Evolutionary conservation across 805 yeast species (phyloP).

Genomic region (Lachancea sp.): DNA sequence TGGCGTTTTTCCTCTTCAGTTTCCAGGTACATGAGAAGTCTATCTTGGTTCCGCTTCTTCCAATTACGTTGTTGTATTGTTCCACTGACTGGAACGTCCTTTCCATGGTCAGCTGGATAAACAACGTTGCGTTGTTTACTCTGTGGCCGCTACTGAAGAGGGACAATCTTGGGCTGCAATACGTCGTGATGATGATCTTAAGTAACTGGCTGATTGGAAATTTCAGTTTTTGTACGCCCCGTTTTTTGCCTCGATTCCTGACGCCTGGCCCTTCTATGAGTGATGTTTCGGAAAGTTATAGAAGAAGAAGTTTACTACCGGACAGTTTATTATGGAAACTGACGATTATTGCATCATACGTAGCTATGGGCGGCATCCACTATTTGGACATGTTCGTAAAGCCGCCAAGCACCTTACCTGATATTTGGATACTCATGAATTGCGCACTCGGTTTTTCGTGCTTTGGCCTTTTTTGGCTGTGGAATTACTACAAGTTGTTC

Average conservation of each 20-base stretch:
- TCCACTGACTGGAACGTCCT: slow-evolving; percentile 51
- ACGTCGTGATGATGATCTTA: slow-evolving; percentile 49
- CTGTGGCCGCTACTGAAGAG: slow-evolving; percentile 79
- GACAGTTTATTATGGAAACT: slow-evolving; percentile 42
- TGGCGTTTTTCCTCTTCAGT: slow-evolving; percentile 84
- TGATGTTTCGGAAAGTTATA: slow-evolving; percentile 28
- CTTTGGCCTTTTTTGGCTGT: slow-evolving; percentile 71
- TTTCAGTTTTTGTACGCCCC: slow-evolving; percentile 46
- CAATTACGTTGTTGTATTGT: slow-evolving; percentile 59
- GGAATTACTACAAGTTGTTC: slow-evolving; percentile 59
- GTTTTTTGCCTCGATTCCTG: slow-evolving; percentile 34
- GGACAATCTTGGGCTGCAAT: slow-evolving; percentile 72
- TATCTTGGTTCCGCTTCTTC: slow-evolving; percentile 80
- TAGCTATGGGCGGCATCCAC: slow-evolving; percentile 47
- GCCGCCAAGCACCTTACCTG: slow-evolving; percentile 67
- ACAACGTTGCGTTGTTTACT: slow-evolving; percentile 77
- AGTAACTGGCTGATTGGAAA: slow-evolving; percentile 79
- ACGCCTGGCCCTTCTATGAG: slow-evolving; percentile 43
- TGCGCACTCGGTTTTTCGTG: slow-evolving; percentile 68
- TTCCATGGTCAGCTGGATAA: slow-evolving; percentile 82
- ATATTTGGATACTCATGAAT: slow-evolving; percentile 78
- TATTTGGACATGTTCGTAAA: slow-evolving; percentile 42
- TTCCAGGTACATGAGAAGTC: slow-evolving; percentile 97
- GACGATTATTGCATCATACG: slow-evolving; percentile 47
- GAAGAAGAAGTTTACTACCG: slow-evolving; percentile 44